Evolutionary conservation across 1,284 basidiomycete species (phyloP).

Genomic region (Austropuccinia psidii): DNA sequence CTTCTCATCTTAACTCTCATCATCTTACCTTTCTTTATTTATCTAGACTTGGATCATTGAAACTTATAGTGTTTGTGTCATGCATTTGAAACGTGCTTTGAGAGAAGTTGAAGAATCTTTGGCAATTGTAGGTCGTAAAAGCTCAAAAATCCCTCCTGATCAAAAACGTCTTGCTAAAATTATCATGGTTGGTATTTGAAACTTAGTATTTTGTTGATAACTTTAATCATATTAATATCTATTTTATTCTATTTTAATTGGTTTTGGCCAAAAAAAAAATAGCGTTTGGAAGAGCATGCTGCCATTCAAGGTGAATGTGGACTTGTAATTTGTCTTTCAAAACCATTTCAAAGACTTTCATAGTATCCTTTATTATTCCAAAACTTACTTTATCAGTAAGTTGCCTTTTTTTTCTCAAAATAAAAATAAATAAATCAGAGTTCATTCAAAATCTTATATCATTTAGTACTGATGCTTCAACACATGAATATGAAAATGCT

Average conservation of each 20-base stretch:
- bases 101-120: slow-evolving; percentile 75
- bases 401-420: neutral
- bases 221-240: too few relatives aligned
- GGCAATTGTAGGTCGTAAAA: slow-evolving; percentile 52
- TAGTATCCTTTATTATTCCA: slow-evolving; percentile 97
- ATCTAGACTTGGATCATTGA: slow-evolving; percentile 79
- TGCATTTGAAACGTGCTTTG: slow-evolving; percentile 80
- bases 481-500: slow-evolving; percentile 92
- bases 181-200: slow-evolving; percentile 33
- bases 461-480: slow-evolving; percentile 80
- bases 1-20: too few relatives aligned
- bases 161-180: slow-evolving; percentile 21
- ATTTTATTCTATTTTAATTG: neutral
- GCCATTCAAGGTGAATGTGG: slow-evolving; percentile 82
- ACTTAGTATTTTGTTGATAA: neutral
- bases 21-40: too few relatives aligned
- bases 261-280: too few relatives aligned
- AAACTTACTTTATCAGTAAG: slow-evolving; percentile 57
- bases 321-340: slow-evolving; percentile 78
- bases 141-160: neutral
- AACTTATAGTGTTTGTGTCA: slow-evolving; percentile 81
- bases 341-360: slow-evolving; percentile 84
- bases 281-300: slow-evolving; percentile 64
- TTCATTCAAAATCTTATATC: too few relatives aligned
- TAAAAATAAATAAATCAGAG: too few relatives aligned